These are phyloP conservation scores for Vigna hirtella DNA, from an alignment of 306 rosid species.

Conservation along the genomic window DNA sequence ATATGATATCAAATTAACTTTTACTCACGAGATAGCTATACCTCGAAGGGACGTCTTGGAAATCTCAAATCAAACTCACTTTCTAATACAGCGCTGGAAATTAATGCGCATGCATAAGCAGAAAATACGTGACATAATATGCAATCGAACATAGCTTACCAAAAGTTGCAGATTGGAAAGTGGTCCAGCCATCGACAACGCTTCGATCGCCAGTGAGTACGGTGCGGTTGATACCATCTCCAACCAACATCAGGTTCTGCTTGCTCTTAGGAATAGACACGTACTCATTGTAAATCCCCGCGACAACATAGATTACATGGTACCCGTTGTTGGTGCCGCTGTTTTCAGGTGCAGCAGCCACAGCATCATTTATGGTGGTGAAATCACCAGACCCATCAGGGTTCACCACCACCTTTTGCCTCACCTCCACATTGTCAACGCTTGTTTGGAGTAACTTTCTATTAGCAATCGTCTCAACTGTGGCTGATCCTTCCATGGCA, in stretches of 20 bases:
- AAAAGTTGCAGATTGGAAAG: slow-evolving; percentile 49
- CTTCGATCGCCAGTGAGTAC: slow-evolving; percentile 51
- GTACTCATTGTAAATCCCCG: slow-evolving; percentile 50
- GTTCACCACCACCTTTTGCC: slow-evolving; percentile 49
- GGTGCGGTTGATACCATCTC: slow-evolving; percentile 52
- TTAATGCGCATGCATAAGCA: background rate
- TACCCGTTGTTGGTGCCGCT: slow-evolving; percentile 48
- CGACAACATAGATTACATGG: slow-evolving; percentile 47
- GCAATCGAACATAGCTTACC: slow-evolving; percentile 32
- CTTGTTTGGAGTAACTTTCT: slow-evolving; percentile 36
- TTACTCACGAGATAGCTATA: too few relatives aligned
- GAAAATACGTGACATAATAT: background rate
- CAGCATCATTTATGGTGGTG: slow-evolving; percentile 51
- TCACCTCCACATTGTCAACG: slow-evolving; percentile 32
- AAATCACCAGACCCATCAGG: slow-evolving; percentile 49
- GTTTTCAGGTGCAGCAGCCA: slow-evolving; percentile 50
- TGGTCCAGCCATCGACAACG: slow-evolving; percentile 54
- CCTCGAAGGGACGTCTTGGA: too few relatives aligned
- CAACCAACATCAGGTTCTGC: slow-evolving; percentile 50
- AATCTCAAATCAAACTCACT: too few relatives aligned
- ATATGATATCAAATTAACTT: too few relatives aligned
- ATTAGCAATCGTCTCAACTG: background rate
- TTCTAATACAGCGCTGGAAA: background rate
- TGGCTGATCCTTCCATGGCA: background rate
- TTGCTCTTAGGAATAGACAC: slow-evolving; percentile 46